Percentiles rank a stretch among this genome's conserved stretches.
Conservation (phyloP, 192 early-diverging fungal species). For the Backusella psychrophila region DNA sequence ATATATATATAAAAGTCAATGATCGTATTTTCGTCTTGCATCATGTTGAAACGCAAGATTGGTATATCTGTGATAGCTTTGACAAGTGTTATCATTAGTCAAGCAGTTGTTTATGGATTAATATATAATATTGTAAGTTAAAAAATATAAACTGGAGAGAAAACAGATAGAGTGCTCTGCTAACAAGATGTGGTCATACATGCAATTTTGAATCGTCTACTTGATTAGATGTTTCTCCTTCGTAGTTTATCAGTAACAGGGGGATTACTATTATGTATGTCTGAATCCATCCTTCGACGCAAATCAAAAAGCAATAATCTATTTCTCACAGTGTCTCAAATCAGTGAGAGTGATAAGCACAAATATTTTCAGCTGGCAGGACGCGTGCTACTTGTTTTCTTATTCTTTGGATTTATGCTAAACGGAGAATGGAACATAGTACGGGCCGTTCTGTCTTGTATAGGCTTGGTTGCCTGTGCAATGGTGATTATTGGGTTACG, state of each 20-base stretch:
- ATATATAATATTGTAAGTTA: slow-evolving; percentile 71
- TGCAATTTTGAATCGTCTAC: no score
- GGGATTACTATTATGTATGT: slow-evolving; percentile 90
- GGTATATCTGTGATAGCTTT: slow-evolving; percentile 79
- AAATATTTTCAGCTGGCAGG: slow-evolving; percentile 92
- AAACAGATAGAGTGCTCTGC: no score
- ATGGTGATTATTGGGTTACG: slow-evolving; percentile 97
- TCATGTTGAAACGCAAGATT: slow-evolving; percentile 76
- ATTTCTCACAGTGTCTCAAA: slow-evolving; percentile 81
- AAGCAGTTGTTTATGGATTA: slow-evolving; percentile 91
- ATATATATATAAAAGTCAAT: slow-evolving; percentile 57
- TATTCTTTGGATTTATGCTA: slow-evolving; percentile 90
- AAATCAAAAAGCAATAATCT: slow-evolving; percentile 57
- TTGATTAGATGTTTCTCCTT: slow-evolving; percentile 65
- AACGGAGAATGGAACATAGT: slow-evolving; percentile 74
- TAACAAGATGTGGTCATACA: no score
- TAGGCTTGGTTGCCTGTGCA: slow-evolving; percentile 82
- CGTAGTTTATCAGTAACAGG: slow-evolving; percentile 91
- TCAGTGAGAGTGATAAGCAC: slow-evolving; percentile 77
- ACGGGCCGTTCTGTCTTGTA: slow-evolving; percentile 62
- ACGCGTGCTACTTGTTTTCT: slow-evolving; percentile 83
- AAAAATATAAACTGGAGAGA: background rate
- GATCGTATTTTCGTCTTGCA: slow-evolving; percentile 73
- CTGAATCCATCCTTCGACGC: slow-evolving; percentile 62
- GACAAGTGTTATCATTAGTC: slow-evolving; percentile 74